Percentiles rank a stretch among this genome's conserved stretches.
phyloP scores from a whole-genome alignment of 768 basidiomycete genomes.

The Lentinula sp. region DNA sequence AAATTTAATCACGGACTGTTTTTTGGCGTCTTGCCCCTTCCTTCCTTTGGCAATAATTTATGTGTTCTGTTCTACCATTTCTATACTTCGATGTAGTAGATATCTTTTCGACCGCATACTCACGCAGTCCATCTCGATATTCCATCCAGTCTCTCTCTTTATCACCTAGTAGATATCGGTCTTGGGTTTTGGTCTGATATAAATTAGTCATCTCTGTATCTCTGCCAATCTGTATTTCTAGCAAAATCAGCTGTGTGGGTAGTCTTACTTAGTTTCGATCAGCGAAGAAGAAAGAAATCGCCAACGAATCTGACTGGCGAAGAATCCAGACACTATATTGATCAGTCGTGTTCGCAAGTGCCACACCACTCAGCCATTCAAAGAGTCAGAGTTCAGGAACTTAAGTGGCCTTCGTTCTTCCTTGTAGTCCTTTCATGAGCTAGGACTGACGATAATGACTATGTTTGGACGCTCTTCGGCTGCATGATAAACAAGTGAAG shows the following conservation, averaged over 20 bases:
- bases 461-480: constrained; percentile 1
- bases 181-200: neutral
- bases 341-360: neutral
- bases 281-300: too few species aligned
- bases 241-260: neutral
- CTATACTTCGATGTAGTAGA: neutral
- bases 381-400: neutral
- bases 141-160: neutral
- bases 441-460: neutral
- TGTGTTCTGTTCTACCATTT: neutral
- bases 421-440: constrained; percentile 3
- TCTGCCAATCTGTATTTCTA: neutral
- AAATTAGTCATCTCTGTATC: neutral
- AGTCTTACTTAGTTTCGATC: too few species aligned
- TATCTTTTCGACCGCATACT: neutral
- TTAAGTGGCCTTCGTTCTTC: neutral
- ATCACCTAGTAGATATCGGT: neutral
- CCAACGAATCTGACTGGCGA: too few species aligned
- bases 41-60: neutral
- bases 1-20: neutral
- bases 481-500: neutral
- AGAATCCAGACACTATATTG: too few species aligned
- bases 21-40: neutral
- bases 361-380: neutral
- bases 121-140: neutral